Conservation (phyloP, 2,329 filamentous ascomycete species). For the Capronia americana region DNA sequence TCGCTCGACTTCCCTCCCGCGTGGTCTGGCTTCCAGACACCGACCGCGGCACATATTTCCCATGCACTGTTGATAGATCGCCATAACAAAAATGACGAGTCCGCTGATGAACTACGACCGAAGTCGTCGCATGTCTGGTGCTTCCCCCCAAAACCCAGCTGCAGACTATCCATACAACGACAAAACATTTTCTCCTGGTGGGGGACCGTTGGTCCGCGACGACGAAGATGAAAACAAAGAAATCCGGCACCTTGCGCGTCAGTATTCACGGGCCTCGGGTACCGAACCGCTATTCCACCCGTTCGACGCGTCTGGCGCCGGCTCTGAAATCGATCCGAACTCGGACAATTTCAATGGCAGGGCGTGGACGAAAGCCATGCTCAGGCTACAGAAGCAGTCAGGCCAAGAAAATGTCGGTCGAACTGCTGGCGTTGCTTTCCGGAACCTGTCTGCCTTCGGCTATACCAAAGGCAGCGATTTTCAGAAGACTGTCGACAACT, state of each 20-base stretch:
- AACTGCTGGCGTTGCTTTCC: slow-evolving; percentile 52
- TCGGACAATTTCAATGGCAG: slow-evolving; percentile 51
- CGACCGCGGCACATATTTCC: not conserved
- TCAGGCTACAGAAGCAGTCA: slow-evolving; percentile 35
- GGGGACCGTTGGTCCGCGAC: slow-evolving; percentile 21
- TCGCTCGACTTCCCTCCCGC: not conserved
- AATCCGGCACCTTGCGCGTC: slow-evolving; percentile 24
- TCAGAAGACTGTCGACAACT: slow-evolving; percentile 52
- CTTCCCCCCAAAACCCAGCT: slow-evolving; percentile 17
- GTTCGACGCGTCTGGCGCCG: slow-evolving; percentile 41
- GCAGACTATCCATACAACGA: slow-evolving; percentile 23
- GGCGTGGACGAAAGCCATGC: slow-evolving; percentile 53
- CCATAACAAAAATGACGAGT: slow-evolving; percentile 21
- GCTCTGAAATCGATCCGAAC: slow-evolving; percentile 51
- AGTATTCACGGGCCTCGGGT: slow-evolving; percentile 28
- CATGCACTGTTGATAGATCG: slow-evolving; percentile 10
- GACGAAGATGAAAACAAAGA: slow-evolving; percentile 22
- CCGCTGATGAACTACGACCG: slow-evolving; percentile 28
- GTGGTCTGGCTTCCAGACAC: not conserved
- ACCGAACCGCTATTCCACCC: slow-evolving; percentile 15
- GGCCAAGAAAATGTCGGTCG: slow-evolving; percentile 39
- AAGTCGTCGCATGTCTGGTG: slow-evolving; percentile 25
- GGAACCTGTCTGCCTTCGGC: slow-evolving; percentile 53
- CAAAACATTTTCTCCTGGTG: slow-evolving; percentile 17
- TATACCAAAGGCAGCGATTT: slow-evolving; percentile 53